phyloP scores from a whole-genome alignment of 768 basidiomycete species.

The Amanita rubescens region DNA sequence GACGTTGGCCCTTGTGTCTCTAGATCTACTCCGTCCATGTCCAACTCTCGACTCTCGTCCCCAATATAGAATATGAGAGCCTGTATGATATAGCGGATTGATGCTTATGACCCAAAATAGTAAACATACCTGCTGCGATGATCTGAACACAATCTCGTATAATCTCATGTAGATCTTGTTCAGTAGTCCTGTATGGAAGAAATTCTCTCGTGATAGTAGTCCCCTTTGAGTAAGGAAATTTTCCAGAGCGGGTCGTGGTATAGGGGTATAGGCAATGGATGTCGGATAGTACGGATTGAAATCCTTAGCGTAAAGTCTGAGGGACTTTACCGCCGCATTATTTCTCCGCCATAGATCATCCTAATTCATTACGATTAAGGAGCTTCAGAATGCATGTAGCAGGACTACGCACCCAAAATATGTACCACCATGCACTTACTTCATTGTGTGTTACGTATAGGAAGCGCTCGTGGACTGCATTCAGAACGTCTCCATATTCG shows the following conservation, averaged over 20 bases:
- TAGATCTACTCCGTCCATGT: conserved; percentile 59
- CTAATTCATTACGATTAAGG: conserved; percentile 25
- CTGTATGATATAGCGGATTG: conserved; percentile 23
- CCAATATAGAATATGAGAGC: conserved; percentile 61
- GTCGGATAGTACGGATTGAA: conserved; percentile 68
- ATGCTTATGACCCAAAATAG: neutral
- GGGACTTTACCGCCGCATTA: conserved; percentile 42
- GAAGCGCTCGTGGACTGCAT: conserved; percentile 46
- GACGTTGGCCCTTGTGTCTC: conserved; percentile 44
- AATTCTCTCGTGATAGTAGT: conserved; percentile 42
- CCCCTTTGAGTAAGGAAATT: conserved; percentile 56
- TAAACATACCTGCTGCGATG: conserved; percentile 40
- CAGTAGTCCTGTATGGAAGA: conserved; percentile 57
- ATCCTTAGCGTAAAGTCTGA: conserved; percentile 43
- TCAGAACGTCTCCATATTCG: conserved; percentile 37
- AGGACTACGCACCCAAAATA: conserved; percentile 57
- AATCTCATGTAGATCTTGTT: conserved; percentile 68
- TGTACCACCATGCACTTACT: conserved; percentile 67
- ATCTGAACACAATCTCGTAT: conserved; percentile 57
- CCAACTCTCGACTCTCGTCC: conserved; percentile 38
- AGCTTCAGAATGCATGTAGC: neutral
- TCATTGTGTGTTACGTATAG: conserved; percentile 39
- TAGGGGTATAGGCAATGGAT: conserved; percentile 66
- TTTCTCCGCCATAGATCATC: conserved; percentile 76
- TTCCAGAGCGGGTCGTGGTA: conserved; percentile 58